Percentiles rank a stretch among this genome's conserved stretches.
Evolutionary conservation across 2,329 filamentous ascomycete genomes (phyloP).

Genomic region (Teratosphaeria viscida): DNA sequence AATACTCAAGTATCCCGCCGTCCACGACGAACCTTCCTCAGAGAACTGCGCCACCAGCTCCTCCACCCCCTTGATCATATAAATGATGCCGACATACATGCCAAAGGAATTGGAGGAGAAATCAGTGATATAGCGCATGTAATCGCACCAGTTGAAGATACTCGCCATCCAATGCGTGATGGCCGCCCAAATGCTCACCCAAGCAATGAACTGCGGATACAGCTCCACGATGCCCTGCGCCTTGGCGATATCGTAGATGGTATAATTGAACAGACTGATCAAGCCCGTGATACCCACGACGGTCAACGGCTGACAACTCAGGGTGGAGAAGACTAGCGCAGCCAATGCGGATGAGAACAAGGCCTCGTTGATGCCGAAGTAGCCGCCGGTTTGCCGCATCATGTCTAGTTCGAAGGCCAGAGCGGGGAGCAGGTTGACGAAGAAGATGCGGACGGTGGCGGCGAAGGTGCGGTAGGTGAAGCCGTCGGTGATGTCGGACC

Average conservation of each 20-base stretch:
- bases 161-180: constrained; percentile 48
- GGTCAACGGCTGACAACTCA: constrained; percentile 45
- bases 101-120: constrained; percentile 46
- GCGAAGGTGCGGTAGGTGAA: constrained; percentile 46
- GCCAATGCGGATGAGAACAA: constrained; percentile 46
- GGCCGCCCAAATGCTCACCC: constrained; percentile 48
- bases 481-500: constrained; percentile 46
- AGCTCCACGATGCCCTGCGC: constrained; percentile 37
- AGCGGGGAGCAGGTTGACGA: constrained; percentile 49
- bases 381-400: constrained; percentile 43
- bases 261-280: constrained; percentile 48
- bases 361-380: constrained; percentile 46
- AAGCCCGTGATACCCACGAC: constrained; percentile 49
- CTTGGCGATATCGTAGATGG: constrained; percentile 47
- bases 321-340: constrained; percentile 43
- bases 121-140: constrained; percentile 49
- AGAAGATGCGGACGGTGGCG: constrained; percentile 48
- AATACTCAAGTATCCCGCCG: constrained; percentile 39
- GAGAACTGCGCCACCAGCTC: constrained; percentile 44
- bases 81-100: constrained; percentile 47
- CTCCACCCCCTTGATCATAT: constrained; percentile 47
- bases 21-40: constrained; percentile 18
- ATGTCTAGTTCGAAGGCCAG: constrained; percentile 51
- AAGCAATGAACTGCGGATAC: constrained; percentile 46
- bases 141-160: constrained; percentile 44